Conservation (phyloP, 768 basidiomycete species). For the Leccinum barrowsii region DNA sequence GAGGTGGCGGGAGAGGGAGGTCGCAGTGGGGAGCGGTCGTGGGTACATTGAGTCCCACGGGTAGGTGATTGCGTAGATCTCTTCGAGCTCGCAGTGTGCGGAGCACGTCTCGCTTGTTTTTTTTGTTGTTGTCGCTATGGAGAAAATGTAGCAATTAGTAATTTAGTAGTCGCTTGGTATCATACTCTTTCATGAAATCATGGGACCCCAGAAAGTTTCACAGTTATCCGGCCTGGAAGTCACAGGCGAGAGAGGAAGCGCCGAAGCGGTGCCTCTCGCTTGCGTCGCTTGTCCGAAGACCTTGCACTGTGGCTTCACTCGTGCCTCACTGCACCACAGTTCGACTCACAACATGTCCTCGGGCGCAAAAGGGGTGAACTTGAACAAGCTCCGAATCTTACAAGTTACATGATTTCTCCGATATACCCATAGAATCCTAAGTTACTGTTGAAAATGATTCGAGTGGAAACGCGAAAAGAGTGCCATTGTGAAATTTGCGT, state of each 20-base stretch:
- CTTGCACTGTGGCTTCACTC: too few species aligned
- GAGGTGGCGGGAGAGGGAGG: slow-evolving; percentile 37
- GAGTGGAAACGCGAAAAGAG: neutral
- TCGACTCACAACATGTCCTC: too few species aligned
- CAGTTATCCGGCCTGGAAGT: too few species aligned
- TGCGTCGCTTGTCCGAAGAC: too few species aligned
- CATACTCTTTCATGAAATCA: too few species aligned
- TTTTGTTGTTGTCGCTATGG: neutral
- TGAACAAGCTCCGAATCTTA: neutral
- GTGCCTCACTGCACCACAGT: too few species aligned
- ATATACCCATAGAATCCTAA: neutral
- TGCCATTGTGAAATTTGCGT: neutral
- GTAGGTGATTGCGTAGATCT: neutral
- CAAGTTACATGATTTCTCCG: neutral
- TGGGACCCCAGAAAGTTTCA: too few species aligned
- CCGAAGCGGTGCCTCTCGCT: too few species aligned
- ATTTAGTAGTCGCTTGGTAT: too few species aligned
- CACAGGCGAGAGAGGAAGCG: too few species aligned
- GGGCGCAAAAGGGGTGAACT: too few species aligned
- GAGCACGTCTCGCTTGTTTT: neutral
- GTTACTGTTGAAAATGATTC: neutral
- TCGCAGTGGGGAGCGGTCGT: slow-evolving; percentile 4
- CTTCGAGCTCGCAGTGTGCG: neutral
- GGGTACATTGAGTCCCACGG: neutral
- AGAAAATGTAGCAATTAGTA: neutral